A percentile compares a stretch with the other conserved stretches of the same genome.
Conservation (phyloP, 208 protist genomes). For the Crithidia sp. region DNA sequence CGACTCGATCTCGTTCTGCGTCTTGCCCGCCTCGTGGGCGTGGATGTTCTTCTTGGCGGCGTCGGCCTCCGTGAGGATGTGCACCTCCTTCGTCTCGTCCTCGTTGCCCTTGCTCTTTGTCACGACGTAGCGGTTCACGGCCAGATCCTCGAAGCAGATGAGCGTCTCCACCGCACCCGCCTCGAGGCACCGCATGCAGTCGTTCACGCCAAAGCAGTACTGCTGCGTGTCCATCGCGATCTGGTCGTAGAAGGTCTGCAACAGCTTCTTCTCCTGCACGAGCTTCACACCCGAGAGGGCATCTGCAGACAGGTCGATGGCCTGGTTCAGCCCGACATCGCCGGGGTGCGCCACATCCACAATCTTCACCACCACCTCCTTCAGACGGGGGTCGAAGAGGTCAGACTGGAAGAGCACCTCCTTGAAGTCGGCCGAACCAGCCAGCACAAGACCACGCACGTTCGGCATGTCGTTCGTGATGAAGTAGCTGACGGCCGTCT, state of each 20-base stretch:
- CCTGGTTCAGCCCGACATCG: slow-evolving; percentile 99
- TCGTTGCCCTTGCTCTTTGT: slow-evolving; percentile 83
- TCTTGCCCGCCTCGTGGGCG: slow-evolving; percentile 80
- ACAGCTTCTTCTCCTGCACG: slow-evolving; percentile 99
- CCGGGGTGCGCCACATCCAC: slow-evolving; percentile 99
- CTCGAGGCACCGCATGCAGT: slow-evolving; percentile 97
- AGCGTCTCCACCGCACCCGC: slow-evolving; percentile 98
- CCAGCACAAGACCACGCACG: slow-evolving; percentile 98
- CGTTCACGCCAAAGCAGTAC: slow-evolving; percentile 98
- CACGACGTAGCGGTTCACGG: slow-evolving; percentile 90
- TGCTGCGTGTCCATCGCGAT: slow-evolving; percentile 98
- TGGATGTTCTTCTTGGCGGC: slow-evolving; percentile 83
- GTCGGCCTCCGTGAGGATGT: slow-evolving; percentile 77
- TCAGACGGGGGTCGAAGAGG: slow-evolving; percentile 98
- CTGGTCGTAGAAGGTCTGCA: slow-evolving; percentile 98
- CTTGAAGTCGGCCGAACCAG: slow-evolving; percentile 99
- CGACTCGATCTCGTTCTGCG: slow-evolving; percentile 90
- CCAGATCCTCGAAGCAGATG: slow-evolving; percentile 99
- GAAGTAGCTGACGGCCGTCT: slow-evolving; percentile 97
- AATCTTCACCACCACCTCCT: slow-evolving; percentile 98
- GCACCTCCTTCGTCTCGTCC: slow-evolving; percentile 65
- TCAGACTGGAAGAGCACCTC: slow-evolving; percentile 97
- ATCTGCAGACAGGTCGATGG: slow-evolving; percentile 98
- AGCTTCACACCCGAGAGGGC: slow-evolving; percentile 98
- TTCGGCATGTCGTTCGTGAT: slow-evolving; percentile 99